Conservation (phyloP, 2,329 filamentous ascomycete species). For the Fusarium sp. region DNA sequence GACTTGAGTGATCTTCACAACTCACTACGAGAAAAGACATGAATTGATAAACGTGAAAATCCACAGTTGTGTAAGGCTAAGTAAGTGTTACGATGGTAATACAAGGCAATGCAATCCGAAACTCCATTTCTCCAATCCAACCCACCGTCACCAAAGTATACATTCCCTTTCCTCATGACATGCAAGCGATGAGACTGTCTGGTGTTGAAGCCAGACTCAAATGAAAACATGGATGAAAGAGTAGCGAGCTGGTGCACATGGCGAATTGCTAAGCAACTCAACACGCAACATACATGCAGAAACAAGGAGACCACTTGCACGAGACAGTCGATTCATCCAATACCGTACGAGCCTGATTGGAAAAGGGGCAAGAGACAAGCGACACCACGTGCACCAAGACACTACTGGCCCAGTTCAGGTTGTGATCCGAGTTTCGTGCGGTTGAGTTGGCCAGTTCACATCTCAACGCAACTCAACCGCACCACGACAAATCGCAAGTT, state of each 20-base stretch:
- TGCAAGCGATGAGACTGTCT: conserved; percentile 27
- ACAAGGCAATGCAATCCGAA: conserved; percentile 29
- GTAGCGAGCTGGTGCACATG: conserved; percentile 3
- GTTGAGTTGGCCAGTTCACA: conserved; percentile 32
- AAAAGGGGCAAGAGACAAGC: conserved; percentile 2
- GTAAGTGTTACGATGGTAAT: conserved; percentile 26
- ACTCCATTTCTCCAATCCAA: conserved; percentile 31
- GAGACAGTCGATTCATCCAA: conserved; percentile 36
- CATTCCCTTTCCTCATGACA: conserved; percentile 33
- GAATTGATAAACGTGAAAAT: not conserved
- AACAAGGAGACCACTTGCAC: conserved; percentile 36
- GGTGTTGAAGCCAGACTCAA: conserved; percentile 19
- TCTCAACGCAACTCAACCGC: conserved; percentile 19
- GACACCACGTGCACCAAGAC: conserved; percentile 19
- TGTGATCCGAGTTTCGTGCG: conserved; percentile 1
- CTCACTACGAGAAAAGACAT: not conserved
- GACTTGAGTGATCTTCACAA: not conserved
- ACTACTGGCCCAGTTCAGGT: conserved; percentile 10
- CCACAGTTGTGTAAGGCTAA: conserved; percentile 16
- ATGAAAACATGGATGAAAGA: conserved; percentile 15
- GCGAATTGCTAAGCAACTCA: conserved; percentile 5
- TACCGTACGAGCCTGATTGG: conserved; percentile 20
- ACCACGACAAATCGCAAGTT: conserved; percentile 28
- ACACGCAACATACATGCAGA: conserved; percentile 33
- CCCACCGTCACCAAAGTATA: conserved; percentile 20